These are phyloP conservation scores for Cercospora nicotianae DNA, from an alignment of 2,329 filamentous ascomycete genomes.

Conservation along the genomic window DNA sequence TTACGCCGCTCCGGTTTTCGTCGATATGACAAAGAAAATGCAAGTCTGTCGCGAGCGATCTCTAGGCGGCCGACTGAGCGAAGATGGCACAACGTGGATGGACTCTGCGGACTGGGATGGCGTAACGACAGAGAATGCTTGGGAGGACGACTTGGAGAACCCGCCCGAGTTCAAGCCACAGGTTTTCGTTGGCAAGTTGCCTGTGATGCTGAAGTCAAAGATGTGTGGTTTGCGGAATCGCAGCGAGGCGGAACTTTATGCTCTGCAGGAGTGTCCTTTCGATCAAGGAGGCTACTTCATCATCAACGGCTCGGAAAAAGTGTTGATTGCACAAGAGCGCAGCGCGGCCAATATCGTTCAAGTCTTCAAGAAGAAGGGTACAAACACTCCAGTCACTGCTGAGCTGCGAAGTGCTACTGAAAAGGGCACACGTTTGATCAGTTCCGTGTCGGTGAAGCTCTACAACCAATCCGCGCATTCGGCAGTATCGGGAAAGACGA, in stretches of 20 bases:
- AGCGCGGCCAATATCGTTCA: slow-evolving; percentile 98
- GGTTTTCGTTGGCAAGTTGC: slow-evolving; percentile 91
- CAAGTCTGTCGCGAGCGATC: slow-evolving; percentile 77
- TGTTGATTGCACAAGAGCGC: slow-evolving; percentile 94
- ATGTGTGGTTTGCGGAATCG: slow-evolving; percentile 87
- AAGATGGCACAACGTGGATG: slow-evolving; percentile 56
- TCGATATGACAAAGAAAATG: slow-evolving; percentile 82
- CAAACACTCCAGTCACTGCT: slow-evolving; percentile 86
- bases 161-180: slow-evolving; percentile 44
- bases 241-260: slow-evolving; percentile 80
- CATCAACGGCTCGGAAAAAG: slow-evolving; percentile 98
- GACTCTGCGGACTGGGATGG: slow-evolving; percentile 40
- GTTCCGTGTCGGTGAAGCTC: slow-evolving; percentile 86
- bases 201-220: slow-evolving; percentile 97
- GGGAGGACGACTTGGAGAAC: slow-evolving; percentile 42
- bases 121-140: slow-evolving; percentile 46
- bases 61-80: slow-evolving; percentile 61
- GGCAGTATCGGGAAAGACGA: slow-evolving; percentile 80
- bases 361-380: slow-evolving; percentile 98
- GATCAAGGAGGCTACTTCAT: slow-evolving; percentile 99
- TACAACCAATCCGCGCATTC: slow-evolving; percentile 54
- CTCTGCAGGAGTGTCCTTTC: slow-evolving; percentile 94
- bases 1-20: slow-evolving; percentile 87
- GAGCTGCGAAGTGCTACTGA: slow-evolving; percentile 96
- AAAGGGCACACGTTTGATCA: slow-evolving; percentile 92